These are phyloP conservation scores for Austroboletus festivus DNA, from an alignment of 768 basidiomycete species.

Conservation along the genomic window DNA sequence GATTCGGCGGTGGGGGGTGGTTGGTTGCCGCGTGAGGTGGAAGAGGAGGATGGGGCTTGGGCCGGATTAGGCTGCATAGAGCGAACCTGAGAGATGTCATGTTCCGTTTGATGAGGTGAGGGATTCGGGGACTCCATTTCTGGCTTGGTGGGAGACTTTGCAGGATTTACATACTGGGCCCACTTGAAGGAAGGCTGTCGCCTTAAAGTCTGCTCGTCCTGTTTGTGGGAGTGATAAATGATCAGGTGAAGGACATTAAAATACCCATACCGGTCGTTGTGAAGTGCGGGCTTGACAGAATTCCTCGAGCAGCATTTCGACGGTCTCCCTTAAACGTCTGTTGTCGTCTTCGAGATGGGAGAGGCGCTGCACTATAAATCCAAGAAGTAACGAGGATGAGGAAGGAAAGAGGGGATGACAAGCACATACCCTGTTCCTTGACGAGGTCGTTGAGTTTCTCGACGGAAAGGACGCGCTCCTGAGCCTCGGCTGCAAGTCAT, in stretches of 20 bases:
- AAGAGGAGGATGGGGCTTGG: slow-evolving; percentile 13
- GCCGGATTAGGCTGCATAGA: slow-evolving; percentile 15
- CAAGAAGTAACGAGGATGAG: slow-evolving; percentile 1
- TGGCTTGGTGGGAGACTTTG: slow-evolving; percentile 77
- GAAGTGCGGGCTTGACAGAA: slow-evolving; percentile 44
- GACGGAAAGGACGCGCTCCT: slow-evolving; percentile 54
- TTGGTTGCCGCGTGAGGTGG: slow-evolving; percentile 31
- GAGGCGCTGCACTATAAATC: slow-evolving; percentile 63
- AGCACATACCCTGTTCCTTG: slow-evolving; percentile 65
- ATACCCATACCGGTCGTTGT: slow-evolving; percentile 16
- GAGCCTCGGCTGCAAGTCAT: slow-evolving; percentile 48
- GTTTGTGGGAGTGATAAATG: slow-evolving; percentile 11
- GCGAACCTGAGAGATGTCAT: slow-evolving; percentile 51
- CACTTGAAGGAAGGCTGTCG: slow-evolving; percentile 87
- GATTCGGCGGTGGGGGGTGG: slow-evolving; percentile 31
- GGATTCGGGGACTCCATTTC: slow-evolving; percentile 73
- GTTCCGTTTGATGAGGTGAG: slow-evolving; percentile 76
- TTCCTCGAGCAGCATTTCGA: slow-evolving; percentile 69
- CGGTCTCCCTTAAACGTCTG: slow-evolving; percentile 55
- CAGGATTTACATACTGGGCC: slow-evolving; percentile 75
- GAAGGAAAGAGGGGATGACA: not conserved
- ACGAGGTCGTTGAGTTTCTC: slow-evolving; percentile 66
- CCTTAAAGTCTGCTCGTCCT: slow-evolving; percentile 47
- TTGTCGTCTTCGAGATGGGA: slow-evolving; percentile 76
- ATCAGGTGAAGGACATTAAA: slow-evolving; percentile 4